Percentiles rank a stretch among this genome's conserved stretches.
phyloP scores from a whole-genome alignment of 2,329 filamentous ascomycete species.

The Sporothrix dimorphospora region DNA sequence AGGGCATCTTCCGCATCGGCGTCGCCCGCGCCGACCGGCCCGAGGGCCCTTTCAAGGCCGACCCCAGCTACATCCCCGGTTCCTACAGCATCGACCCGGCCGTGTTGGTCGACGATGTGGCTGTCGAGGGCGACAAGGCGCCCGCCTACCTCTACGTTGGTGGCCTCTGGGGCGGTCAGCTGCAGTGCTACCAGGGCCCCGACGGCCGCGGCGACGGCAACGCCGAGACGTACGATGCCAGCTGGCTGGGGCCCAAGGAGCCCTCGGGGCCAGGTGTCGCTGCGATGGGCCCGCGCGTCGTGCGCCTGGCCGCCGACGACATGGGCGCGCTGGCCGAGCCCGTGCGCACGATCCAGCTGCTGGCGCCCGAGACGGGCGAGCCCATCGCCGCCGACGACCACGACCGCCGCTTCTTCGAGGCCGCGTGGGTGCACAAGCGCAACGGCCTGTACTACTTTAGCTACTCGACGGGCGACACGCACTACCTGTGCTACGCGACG shows the following conservation, averaged over 20 bases:
- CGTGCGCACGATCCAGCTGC: slow-evolving; percentile 64
- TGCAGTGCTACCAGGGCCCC: slow-evolving; percentile 69
- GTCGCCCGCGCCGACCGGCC: slow-evolving; percentile 67
- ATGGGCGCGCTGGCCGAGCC: slow-evolving; percentile 64
- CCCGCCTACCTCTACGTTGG: slow-evolving; percentile 70
- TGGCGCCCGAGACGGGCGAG: slow-evolving; percentile 63
- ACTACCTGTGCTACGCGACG: slow-evolving; percentile 71
- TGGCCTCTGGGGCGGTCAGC: slow-evolving; percentile 78
- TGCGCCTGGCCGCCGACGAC: slow-evolving; percentile 60
- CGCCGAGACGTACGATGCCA: slow-evolving; percentile 53
- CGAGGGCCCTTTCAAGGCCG: slow-evolving; percentile 70
- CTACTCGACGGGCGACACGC: slow-evolving; percentile 78
- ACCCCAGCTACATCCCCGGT: slow-evolving; percentile 66
- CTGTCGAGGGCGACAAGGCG: slow-evolving; percentile 54
- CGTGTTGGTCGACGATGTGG: slow-evolving; percentile 71
- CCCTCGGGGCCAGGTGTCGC: slow-evolving; percentile 56
- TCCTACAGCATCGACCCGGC: slow-evolving; percentile 79
- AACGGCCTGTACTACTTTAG: slow-evolving; percentile 72
- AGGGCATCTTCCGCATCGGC: slow-evolving; percentile 73
- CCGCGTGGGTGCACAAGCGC: slow-evolving; percentile 78
- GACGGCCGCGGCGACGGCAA: slow-evolving; percentile 38
- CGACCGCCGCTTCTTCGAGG: slow-evolving; percentile 77
- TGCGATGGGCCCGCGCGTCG: slow-evolving; percentile 70
- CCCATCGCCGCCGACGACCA: slow-evolving; percentile 69
- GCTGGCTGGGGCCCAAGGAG: slow-evolving; percentile 61